Conservation (phyloP, 2,329 filamentous ascomycete species). For the Xylariaceae sp. region DNA sequence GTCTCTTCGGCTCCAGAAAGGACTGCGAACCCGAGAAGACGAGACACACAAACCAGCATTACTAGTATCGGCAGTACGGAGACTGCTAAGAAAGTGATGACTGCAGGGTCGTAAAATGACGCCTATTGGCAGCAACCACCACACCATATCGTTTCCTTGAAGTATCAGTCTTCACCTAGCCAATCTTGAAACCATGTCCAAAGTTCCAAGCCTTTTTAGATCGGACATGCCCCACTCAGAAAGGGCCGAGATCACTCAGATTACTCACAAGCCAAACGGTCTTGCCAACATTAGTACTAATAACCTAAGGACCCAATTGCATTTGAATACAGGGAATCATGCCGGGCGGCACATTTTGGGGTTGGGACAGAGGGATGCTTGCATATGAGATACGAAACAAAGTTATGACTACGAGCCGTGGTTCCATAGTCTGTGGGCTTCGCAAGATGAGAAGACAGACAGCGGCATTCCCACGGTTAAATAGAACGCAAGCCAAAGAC, state of each 20-base stretch:
- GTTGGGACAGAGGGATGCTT: background rate
- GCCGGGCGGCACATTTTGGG: slow-evolving; percentile 3
- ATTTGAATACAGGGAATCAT: background rate
- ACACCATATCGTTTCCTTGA: background rate
- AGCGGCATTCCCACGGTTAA: background rate
- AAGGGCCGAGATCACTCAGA: background rate
- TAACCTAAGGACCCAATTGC: background rate
- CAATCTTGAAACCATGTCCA: background rate
- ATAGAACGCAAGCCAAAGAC: background rate
- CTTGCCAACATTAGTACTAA: background rate
- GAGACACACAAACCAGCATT: slow-evolving; percentile 58
- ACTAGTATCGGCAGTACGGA: slow-evolving; percentile 59
- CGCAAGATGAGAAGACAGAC: slow-evolving; percentile 1
- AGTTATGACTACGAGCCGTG: slow-evolving; percentile 3
- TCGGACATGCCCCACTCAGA: background rate
- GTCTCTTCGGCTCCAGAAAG: slow-evolving; percentile 32
- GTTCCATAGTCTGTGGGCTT: background rate
- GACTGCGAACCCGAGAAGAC: slow-evolving; percentile 41
- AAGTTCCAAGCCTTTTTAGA: background rate
- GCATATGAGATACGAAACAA: slow-evolving; percentile 13
- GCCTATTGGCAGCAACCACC: background rate
- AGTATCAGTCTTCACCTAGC: background rate
- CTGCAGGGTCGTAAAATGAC: slow-evolving; percentile 32
- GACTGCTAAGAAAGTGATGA: slow-evolving; percentile 56
- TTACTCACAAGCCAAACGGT: background rate